Base-by-base conservation (phyloP, 2,329 filamentous ascomycete species). In the Colletotrichum salicis region DNA sequence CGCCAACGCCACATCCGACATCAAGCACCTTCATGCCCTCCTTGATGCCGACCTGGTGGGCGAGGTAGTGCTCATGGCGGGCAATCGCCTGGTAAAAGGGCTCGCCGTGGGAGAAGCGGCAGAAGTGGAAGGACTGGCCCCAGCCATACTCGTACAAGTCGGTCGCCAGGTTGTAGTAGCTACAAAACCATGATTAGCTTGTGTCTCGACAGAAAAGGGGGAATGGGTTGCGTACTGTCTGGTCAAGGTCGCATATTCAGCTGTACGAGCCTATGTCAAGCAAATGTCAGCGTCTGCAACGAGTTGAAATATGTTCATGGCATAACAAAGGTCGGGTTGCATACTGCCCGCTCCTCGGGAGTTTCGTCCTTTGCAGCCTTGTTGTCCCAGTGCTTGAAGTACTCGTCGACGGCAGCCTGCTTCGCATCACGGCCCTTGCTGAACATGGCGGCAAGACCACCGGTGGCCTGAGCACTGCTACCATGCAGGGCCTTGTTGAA, bases 101-200 rank as follows among this genome's bases (percentile, higher is more conserved):
- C 85, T 98, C 95, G 78, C 92, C 93, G 76, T 91, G 87, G 68
- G 93, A 93, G 83, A 96, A 98, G 66, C 95, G 94, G 85, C 94
- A 97, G 89, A 98, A 98, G 84, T 98, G 95, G 88, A 98, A 98
- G 71, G 91, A 94, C 78, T 94, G 90, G 73, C 93, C 93, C 95
- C 95, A 98, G 78, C 94, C 95, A 78, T 97, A 95, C 86, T 98
- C 95, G 86, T 97, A 97, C 59, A 97, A 83, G 79, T 97, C 94
- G 74, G 95, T 97, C 6, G 94, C 94, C 48, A 97, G 90, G 83
- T 97, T 96, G 86, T 97, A 97, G 86, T 97, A 97, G 81, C 92
- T 94, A 77, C 66, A 76, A 10, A 24, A 29, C 8, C 15, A 22
- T n/a, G 24, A 22, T 73, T 51, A 74, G 67, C 27, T 3, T 10